Percentiles rank a stretch among this genome's conserved stretches.
phyloP scores from a whole-genome alignment of 257 asterid species.

The Fraxinus cuspidata region DNA sequence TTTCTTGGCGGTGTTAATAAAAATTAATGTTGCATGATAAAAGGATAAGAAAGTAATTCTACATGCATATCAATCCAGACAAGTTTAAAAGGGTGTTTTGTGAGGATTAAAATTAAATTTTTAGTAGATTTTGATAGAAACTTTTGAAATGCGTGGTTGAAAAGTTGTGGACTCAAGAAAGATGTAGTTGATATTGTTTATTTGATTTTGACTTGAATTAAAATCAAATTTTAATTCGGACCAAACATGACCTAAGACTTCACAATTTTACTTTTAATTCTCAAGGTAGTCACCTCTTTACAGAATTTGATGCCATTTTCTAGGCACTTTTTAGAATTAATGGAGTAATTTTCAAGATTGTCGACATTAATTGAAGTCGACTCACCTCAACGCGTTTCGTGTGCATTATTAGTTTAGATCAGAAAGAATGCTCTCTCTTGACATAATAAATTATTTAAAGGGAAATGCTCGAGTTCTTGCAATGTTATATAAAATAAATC shows the following conservation, averaged over 20 bases:
- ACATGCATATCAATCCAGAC: too few species aligned
- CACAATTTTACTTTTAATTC: not conserved
- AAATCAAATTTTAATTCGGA: too few species aligned
- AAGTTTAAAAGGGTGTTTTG: too few species aligned
- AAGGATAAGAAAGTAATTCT: not conserved
- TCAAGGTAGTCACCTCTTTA: not conserved
- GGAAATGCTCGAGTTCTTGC: not conserved
- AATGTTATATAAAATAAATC: not conserved
- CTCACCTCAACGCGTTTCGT: not conserved
- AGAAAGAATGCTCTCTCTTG: not conserved
- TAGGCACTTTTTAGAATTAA: too few species aligned
- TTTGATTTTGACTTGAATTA: too few species aligned
- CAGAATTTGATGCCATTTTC: not conserved
- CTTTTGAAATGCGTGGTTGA: too few species aligned
- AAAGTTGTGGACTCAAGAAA: too few species aligned
- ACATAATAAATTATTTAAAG: not conserved
- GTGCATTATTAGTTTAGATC: not conserved
- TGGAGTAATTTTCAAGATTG: not conserved
- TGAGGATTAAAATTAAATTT: too few species aligned
- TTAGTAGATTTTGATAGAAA: too few species aligned
- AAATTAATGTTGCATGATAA: not conserved
- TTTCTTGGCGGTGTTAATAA: not conserved
- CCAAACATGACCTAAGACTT: too few species aligned
- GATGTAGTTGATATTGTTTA: too few species aligned
- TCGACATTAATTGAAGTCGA: not conserved